Base-by-base conservation (phyloP, 2,329 filamentous ascomycete genomes). In the Colletotrichum eremochloae region DNA sequence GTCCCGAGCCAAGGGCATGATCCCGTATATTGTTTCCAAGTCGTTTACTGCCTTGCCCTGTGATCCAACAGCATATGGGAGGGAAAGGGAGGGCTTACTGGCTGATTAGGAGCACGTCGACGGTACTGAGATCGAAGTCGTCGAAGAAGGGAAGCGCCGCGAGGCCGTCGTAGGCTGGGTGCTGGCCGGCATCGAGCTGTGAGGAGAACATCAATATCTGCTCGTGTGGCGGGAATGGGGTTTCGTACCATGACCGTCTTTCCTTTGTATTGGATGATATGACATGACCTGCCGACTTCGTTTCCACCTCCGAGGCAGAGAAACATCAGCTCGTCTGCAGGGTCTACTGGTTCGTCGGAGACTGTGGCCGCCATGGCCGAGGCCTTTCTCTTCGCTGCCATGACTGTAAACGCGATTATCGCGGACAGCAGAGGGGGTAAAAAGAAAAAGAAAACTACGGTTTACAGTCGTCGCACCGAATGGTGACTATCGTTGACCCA, bases 211-310 rank as follows among this genome's bases (percentile, higher is more conserved):
- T 55, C 11, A 64, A 38, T 56, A 9, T 52, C 31, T 40, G 18
- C 29, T 31, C 29, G 18, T 63, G 12, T n/a, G 33, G 14, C 12
- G 46, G 36, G 5, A 33, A 36, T 1, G 8, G n/a, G n/a, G n/a
- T 31, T 65, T 48, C 79, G 77, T 86, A 97, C 95, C 96, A 99
- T 99, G 76, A 99, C 94, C 7, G 96, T 98, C 84, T 99, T 99
- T 74, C 96, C 96, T 84, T 98, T 99, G 89, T 99, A 99, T 80
- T 98, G 95, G 72, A 99, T 91, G 77, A 99, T 97, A 81, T 99
- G 96, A 82, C 96, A 98, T 76, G 96, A 98, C 76, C 96, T 89
- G 66, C 96, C 96, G 74, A 99, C 96, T 84, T 99, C 96, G 82
- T 98, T 98, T 76, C 96, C 96, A 74, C 96, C 96, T 74, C 96